phyloP scores from a whole-genome alignment of 176 grass and related monocot genomes.

The Hsuehochloa calcarea region DNA sequence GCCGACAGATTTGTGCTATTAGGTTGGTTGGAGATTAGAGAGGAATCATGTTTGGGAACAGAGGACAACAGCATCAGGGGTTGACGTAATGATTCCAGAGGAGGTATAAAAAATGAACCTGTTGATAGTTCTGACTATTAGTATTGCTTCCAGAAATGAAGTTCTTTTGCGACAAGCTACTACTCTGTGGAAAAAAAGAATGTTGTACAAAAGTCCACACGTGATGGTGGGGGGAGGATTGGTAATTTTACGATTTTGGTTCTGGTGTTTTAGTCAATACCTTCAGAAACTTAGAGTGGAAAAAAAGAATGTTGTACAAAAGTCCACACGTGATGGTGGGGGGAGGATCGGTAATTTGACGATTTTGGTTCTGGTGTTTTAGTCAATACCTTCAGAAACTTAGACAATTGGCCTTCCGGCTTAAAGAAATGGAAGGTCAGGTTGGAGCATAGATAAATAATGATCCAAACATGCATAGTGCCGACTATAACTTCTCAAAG shows the following conservation, averaged over 20 bases:
- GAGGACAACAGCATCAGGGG: constrained; percentile 1
- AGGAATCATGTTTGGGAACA: background rate
- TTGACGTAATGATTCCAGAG: background rate
- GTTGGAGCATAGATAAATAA: background rate
- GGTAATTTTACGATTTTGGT: background rate
- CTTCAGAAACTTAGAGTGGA: background rate
- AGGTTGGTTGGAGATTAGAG: constrained; percentile 5
- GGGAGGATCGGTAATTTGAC: background rate
- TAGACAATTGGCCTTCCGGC: background rate
- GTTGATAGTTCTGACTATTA: background rate
- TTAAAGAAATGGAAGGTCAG: background rate
- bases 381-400: background rate
- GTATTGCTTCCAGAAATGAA: background rate
- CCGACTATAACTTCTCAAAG: background rate
- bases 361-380: background rate
- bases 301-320: background rate
- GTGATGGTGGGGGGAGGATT: background rate
- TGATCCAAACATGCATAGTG: background rate
- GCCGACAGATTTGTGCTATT: constrained; percentile 7
- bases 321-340: too few relatives aligned
- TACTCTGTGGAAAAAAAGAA: background rate
- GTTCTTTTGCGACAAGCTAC: background rate
- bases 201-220: background rate
- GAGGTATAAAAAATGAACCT: background rate
- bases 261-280: background rate